Base-by-base conservation (phyloP, 163 green algal species). In the Coccomyxa subellipsoidea region DNA sequence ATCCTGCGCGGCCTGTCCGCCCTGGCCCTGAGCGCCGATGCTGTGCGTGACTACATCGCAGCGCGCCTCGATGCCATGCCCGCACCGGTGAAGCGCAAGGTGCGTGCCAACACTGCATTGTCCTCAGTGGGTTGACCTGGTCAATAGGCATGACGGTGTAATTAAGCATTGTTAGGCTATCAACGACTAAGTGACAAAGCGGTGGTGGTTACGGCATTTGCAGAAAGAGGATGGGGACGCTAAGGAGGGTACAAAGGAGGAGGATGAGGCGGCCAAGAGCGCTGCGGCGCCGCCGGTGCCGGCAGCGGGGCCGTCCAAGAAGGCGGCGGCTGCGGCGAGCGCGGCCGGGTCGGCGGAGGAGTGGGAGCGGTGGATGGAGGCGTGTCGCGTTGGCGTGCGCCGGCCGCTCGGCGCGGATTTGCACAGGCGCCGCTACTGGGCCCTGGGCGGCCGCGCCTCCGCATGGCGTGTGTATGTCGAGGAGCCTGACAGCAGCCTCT, bases 381-480 rank as follows among this genome's bases (percentile, higher is more conserved):
- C 72, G 39, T 75, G 81, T 69, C 78, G 90, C 72, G 54, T 93
- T 78, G 92, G 93, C 27, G 69, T 95, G 36, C 89, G 92, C 0
- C 85, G 86, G 66, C 83, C 89, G 0, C 81, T 97, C 69, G 94
- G 94, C 38, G 47, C 53, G 2, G 94, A 97, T 85, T 78, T 82
- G 25, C 83, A 87, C 18, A 71, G 89, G 0, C 89, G 92, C 34
- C 88, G 90, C 35, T 97, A 96, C 90, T 97, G 94, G 94, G 90
- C 88, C 23, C 76, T 97, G n/a, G 94, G 94, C 34, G 85, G 85
- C 38, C 76, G 39, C 47, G 84, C 91, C 2, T 92, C 86, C 39
- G 88, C 87, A 8, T 97, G 91, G 84, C 82, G 90, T 21, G 78
- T 97, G 31, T 97, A 89, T 81, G 89, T 94, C 21, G 91, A 97